Conservation (phyloP, 768 basidiomycete species). For the Auricularia sp. region DNA sequence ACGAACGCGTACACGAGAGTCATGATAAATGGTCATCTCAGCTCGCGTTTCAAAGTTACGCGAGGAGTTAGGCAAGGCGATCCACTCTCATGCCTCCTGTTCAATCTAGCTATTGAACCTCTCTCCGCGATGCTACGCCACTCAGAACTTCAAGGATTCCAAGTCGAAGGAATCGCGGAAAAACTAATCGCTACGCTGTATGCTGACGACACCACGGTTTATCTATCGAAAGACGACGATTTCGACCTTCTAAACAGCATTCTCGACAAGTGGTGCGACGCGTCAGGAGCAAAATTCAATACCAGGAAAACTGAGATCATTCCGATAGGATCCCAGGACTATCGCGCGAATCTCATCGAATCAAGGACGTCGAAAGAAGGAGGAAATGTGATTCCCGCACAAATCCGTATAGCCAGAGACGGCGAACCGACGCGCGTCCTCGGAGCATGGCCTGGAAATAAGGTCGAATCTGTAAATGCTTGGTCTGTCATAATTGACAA, state of each 20-base stretch:
- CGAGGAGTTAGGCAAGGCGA: conserved; percentile 17
- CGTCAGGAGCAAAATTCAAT: conserved; percentile 34
- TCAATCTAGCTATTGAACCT: conserved; percentile 16
- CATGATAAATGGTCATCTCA: conserved; percentile 10
- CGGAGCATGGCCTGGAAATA: conserved; percentile 16
- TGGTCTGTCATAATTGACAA: conserved; percentile 9
- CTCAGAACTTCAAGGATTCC: background rate
- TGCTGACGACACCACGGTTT: conserved; percentile 33
- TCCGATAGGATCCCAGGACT: conserved; percentile 1
- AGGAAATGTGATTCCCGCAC: background rate
- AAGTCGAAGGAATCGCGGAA: background rate
- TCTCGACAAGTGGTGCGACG: conserved; percentile 30
- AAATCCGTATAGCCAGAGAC: background rate
- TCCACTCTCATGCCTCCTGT: conserved; percentile 16
- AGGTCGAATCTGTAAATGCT: background rate
- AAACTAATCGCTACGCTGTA: conserved; percentile 27
- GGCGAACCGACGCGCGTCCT: conserved; percentile 18
- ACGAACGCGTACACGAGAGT: conserved; percentile 8
- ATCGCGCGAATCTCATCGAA: conserved; percentile 5
- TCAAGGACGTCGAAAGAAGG: background rate
- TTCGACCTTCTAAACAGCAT: conserved; percentile 18
- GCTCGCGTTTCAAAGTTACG: conserved; percentile 4
- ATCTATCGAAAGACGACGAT: conserved; percentile 22
- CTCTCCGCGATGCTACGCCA: conserved; percentile 5
- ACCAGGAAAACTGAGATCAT: background rate